Percentiles rank a stretch among this genome's conserved stretches.
phyloP scores from a whole-genome alignment of 1,139 yeast genomes.

The Hemisphaericaspora xylofermentans region DNA sequence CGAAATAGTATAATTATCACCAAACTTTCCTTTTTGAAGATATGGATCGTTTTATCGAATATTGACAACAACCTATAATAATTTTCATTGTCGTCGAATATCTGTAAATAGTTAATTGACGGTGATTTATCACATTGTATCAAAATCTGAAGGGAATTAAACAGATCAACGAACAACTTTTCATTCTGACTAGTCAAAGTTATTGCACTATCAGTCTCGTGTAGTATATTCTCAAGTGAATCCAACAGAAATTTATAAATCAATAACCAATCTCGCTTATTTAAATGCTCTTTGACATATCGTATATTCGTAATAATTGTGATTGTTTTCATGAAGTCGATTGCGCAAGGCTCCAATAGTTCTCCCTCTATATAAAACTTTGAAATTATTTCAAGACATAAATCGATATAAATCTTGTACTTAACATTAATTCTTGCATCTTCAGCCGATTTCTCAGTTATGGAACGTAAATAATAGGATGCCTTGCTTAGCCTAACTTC shows the following conservation, averaged over 20 bases:
- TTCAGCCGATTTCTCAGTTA: slow-evolving; percentile 27
- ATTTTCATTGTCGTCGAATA: slow-evolving; percentile 15
- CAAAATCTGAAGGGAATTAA: slow-evolving; percentile 23
- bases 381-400: slow-evolving; percentile 24
- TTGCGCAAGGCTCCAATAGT: slow-evolving; percentile 34
- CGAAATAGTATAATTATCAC: slow-evolving; percentile 27
- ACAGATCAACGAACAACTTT: slow-evolving; percentile 17
- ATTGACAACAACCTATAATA: slow-evolving; percentile 26
- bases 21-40: slow-evolving; percentile 24
- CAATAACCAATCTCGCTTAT: slow-evolving; percentile 29
- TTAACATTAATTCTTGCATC: slow-evolving; percentile 24
- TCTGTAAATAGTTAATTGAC: slow-evolving; percentile 21
- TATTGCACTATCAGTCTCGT: slow-evolving; percentile 2
- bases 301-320: slow-evolving; percentile 26
- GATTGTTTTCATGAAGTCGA: slow-evolving; percentile 33
- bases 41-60: slow-evolving; percentile 18
- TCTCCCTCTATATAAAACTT: slow-evolving; percentile 15
- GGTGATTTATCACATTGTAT: slow-evolving; percentile 28
- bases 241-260: slow-evolving; percentile 25
- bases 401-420: slow-evolving; percentile 29
- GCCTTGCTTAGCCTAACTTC: slow-evolving; percentile 44
- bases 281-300: slow-evolving; percentile 42
- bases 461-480: slow-evolving; percentile 34
- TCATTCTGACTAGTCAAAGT: slow-evolving; percentile 7
- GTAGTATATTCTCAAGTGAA: slow-evolving; percentile 5